Base-by-base conservation (phyloP, 495 filamentous ascomycete genomes). In the Neurospora sp. region DNA sequence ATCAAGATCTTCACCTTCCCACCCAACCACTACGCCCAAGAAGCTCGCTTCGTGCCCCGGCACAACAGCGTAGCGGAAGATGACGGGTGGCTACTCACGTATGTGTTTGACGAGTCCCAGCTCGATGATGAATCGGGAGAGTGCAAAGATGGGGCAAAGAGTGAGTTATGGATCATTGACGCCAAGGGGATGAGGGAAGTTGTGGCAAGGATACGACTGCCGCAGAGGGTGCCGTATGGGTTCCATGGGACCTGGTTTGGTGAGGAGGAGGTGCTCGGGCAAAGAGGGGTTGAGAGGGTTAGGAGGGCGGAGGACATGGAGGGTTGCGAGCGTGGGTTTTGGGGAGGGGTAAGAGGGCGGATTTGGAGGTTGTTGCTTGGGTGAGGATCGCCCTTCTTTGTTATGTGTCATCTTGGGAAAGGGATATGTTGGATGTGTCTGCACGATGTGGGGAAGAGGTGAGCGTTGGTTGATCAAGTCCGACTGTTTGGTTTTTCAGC, bases 91-190 rank as follows among this genome's bases (percentile, higher is more conserved):
- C 81, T 91, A 11, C 82, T 91, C 16, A 88, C 84, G 70, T 91
- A 89, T 77, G 87, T 87, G 6, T 91, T 90, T 77, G 87, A 82
- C 70, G 81, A 82, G 62, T 79, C 77, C 6, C 89, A 91, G 77
- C 80, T 91, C 2, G 78, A 85, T 70, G 77, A 75, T 10, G 59
- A 82, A 23, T 59, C 20, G 2, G 87, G 87, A 0, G 78, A 85
- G 40, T 85, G 82, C 70, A 62, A 66, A 5, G 75, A 78, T 0
- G 76, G 76, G 9, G 85, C 89, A 0, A 82, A 75, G 41, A 86
- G 84, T 27, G 89, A 91, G 81, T 80, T 91, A n/a, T 92, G 90
- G 89, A 81, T 92, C 39, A 84, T 91, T 70, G 85, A 91, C 76
- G 89, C 89, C 18, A 83, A 74, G 70, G 81, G 81, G 11, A 90